Evolutionary conservation across 2,329 filamentous ascomycete genomes (phyloP), one percentile per base, ranked within the genome.

Genomic region (Coleophoma eucalyptorum): DNA sequence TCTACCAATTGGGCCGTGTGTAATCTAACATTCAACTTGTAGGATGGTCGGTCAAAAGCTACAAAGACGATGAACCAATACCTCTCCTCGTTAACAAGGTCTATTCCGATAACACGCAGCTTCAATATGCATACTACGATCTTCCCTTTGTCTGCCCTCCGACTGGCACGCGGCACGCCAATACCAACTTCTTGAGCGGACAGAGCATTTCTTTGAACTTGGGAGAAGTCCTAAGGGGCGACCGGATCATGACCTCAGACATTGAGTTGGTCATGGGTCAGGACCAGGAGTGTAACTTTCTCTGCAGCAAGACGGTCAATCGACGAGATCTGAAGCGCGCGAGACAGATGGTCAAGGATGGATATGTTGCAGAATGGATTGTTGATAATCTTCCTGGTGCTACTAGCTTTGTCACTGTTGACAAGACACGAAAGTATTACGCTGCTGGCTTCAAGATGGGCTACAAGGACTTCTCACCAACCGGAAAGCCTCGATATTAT

Each of bases 311-410:
- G 46, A 77, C 86, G 49, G 74, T 94, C 15, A 79, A 80, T 55
- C 77, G 81, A 37, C 74, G 76, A 43, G 86, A 85, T 43, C 68
- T 95, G 51, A 77, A 79, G 59, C 80, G 83, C 65, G 87, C 88
- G 4, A 81, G 80, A 59, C 76, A 91, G 55, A 72, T 96, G 62
- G 85, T 96, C 37, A 80, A 79, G 54, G 81, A 91, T 48, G 89
- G 87, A 34, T 95, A 94, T 67, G 84, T 94, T n/a, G 85, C 86
- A 2, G 90, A 96, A 69, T 96, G 90, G 91, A 95, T 96, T 58
- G 87, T 94, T 56, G 90, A 96, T 68, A 96, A 96, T 62, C 76
- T 96, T 10, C 90, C 91, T 1, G 90, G 90, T 6, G 90, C 90
- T 34, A 95, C 90, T 8, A 92, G 86, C 67, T 95, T 95, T 64